Base-by-base conservation (phyloP, 805 yeast genomes). In the Candida arabinofermentans region DNA sequence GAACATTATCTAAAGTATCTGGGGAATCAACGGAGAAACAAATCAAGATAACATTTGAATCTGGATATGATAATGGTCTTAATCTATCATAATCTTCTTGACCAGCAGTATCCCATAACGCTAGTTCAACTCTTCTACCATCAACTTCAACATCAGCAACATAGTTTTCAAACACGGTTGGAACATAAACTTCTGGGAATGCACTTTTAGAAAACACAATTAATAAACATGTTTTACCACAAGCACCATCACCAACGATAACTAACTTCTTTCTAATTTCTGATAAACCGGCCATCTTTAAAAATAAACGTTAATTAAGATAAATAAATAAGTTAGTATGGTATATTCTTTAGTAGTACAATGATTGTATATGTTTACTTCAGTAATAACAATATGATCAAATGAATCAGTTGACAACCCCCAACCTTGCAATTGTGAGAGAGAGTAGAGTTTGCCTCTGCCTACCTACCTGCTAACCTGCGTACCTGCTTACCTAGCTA, bases 41-140 rank as follows among this genome's bases (percentile, higher is more conserved):
- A 57, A 89, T 87, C 61, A 89, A 75, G 46, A 89, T 85, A 49
- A 89, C 96, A 63, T 87, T 86, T 30, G 96, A 84, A 64, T 89
- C 96, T 48, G 96, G 96, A 67, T 89, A 89, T 12, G 91, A 83
- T 51, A 87, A 72, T 34, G 96, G 96, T 69, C 96, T 83, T 55
- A 87, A 73, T 67, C 96, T 85, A 67, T 88, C 96, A 64, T 89
- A 89, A 72, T 90, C 97, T 74, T 89, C 97, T 77, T 89, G 97
- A 51, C 97, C 97, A 42, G 97, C 96, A 54, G 96, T 89, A 88
- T 89, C 96, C 96, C 96, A 89, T 53, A 89, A 73, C 7, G 96
- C 96, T 66, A 89, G 73, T 65, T 90, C 96, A 44, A 91, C 97
- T 63, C 86, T 79, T 67, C 91, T 85, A 38, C 95, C 95, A 57